These are phyloP conservation scores for Saccharomyces paradoxus DNA, from an alignment of 805 yeast species.

Conservation along the genomic window DNA sequence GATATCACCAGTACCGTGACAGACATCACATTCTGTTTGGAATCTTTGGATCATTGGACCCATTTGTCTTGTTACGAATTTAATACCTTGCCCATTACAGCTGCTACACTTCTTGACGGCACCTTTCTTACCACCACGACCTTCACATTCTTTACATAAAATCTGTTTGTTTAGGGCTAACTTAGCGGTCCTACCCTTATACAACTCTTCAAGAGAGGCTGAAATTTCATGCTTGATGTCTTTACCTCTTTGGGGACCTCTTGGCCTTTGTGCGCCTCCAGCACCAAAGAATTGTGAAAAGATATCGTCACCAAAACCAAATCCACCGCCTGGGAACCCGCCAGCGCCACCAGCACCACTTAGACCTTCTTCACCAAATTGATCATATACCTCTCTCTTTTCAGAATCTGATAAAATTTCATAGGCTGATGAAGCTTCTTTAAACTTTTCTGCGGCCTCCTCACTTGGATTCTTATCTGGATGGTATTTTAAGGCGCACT, in stretches of 20 bases:
- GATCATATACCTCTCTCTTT: conserved; percentile 84
- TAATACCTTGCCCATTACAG: conserved; percentile 90
- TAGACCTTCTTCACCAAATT: conserved; percentile 88
- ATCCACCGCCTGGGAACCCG: conserved; percentile 44
- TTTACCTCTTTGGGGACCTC: conserved; percentile 82
- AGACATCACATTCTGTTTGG: conserved; percentile 87
- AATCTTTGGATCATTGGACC: conserved; percentile 98
- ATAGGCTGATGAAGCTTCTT: conserved; percentile 80
- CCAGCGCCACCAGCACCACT: conserved; percentile 71
- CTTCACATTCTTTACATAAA: conserved; percentile 81
- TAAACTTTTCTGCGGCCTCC: conserved; percentile 92
- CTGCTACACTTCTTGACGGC: conserved; percentile 76
- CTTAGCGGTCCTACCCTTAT: conserved; percentile 88
- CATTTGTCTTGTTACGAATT: conserved; percentile 92
- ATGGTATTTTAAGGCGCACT: conserved; percentile 71
- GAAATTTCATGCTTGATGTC: conserved; percentile 84
- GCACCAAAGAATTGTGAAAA: conserved; percentile 69
- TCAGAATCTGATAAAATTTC: conserved; percentile 82
- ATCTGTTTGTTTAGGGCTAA: conserved; percentile 89
- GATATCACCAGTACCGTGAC: conserved; percentile 89
- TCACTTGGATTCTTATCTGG: conserved; percentile 73
- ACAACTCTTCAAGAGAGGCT: conserved; percentile 86
- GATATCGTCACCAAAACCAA: conserved; percentile 29
- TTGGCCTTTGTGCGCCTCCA: conserved; percentile 54
- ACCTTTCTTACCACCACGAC: conserved; percentile 93